Evolutionary conservation across 345 rosid species (phyloP).

Genomic region (Bruguiera sexangula): DNA sequence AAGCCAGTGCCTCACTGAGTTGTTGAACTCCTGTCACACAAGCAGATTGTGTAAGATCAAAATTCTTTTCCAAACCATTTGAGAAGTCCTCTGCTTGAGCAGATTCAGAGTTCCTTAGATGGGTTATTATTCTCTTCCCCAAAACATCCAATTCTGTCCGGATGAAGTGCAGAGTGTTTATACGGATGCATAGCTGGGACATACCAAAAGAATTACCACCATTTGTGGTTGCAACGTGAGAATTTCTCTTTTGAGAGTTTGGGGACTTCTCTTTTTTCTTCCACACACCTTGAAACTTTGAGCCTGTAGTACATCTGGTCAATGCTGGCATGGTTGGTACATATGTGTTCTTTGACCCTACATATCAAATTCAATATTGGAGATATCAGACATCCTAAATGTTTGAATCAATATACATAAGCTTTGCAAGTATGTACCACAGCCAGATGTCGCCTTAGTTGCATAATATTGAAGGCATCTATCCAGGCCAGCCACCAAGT

Average conservation of each 20-base stretch:
- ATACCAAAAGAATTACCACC: conserved; percentile 66
- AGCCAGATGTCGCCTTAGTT: conserved; percentile 84
- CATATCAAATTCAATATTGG: conserved; percentile 17
- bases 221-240: conserved; percentile 64
- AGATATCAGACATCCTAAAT: conserved; percentile 24
- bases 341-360: conserved; percentile 75
- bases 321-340: conserved; percentile 93
- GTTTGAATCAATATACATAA: conserved; percentile 13
- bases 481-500: conserved; percentile 81
- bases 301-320: conserved; percentile 70
- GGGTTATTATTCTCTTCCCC: conserved; percentile 85
- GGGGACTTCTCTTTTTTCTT: conserved; percentile 88
- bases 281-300: conserved; percentile 89
- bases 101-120: conserved; percentile 87
- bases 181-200: conserved; percentile 72
- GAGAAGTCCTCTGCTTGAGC: conserved; percentile 85
- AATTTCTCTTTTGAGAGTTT: conserved; percentile 59
- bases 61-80: conserved; percentile 73
- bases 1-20: conserved; percentile 75
- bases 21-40: conserved; percentile 90
- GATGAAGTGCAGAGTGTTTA: conserved; percentile 75
- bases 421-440: conserved; percentile 52
- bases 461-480: conserved; percentile 82
- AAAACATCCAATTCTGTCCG: conserved; percentile 66
- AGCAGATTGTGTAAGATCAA: conserved; percentile 74